Evolutionary conservation across 495 filamentous ascomycete species (phyloP).

Genomic region (Penicillium steckii): DNA sequence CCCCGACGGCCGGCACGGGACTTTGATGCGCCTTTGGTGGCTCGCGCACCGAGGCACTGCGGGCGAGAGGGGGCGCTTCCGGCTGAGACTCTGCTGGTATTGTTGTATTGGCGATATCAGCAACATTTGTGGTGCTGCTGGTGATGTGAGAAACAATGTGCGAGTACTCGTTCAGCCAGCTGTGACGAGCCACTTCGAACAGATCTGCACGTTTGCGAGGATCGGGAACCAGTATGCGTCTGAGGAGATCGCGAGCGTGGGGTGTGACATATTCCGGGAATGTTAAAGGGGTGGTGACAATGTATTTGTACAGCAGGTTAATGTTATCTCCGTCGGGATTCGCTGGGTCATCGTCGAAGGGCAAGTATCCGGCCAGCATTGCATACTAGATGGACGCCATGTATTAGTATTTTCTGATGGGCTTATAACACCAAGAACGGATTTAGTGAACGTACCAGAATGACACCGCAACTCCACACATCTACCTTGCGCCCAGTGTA

Average conservation of each 20-base stretch:
- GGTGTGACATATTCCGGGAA: slow-evolving; percentile 99
- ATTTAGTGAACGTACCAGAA: slow-evolving; percentile 63
- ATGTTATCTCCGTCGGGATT: slow-evolving; percentile 99
- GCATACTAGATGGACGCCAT: slow-evolving; percentile 67
- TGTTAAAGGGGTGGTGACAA: slow-evolving; percentile 93
- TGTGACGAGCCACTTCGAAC: slow-evolving; percentile 96
- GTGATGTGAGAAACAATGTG: slow-evolving; percentile 96
- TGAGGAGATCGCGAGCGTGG: slow-evolving; percentile 88
- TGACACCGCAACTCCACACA: slow-evolving; percentile 99
- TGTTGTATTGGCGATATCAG: slow-evolving; percentile 81
- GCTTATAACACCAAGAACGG: not conserved
- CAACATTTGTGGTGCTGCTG: slow-evolving; percentile 83
- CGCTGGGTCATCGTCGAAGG: slow-evolving; percentile 97
- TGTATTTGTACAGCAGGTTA: slow-evolving; percentile 98
- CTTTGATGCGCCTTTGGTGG: slow-evolving; percentile 68
- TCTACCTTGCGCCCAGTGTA: slow-evolving; percentile 98
- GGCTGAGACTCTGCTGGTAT: slow-evolving; percentile 52
- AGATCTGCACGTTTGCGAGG: slow-evolving; percentile 92
- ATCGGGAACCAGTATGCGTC: slow-evolving; percentile 94
- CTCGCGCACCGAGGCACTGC: slow-evolving; percentile 91
- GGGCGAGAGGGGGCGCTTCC: slow-evolving; percentile 66
- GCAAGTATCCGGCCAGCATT: slow-evolving; percentile 98
- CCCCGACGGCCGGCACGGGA: slow-evolving; percentile 56
- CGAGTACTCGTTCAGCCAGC: slow-evolving; percentile 95
- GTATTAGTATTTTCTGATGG: no score